Base-by-base conservation (phyloP, 495 filamentous ascomycete species). In the Talaromyces adpressus region DNA sequence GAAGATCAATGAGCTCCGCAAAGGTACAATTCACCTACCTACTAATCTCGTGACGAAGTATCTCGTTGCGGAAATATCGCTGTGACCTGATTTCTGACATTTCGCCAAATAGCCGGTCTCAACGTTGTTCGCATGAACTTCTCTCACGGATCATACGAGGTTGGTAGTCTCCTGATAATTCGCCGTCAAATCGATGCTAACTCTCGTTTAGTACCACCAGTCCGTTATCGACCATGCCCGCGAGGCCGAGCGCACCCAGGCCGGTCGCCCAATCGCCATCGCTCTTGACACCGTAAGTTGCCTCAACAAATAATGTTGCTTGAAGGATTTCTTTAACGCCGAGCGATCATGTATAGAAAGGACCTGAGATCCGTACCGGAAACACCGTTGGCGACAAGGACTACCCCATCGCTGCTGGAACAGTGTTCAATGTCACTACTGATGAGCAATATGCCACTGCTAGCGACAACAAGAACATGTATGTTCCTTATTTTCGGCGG, bases 91-190 rank as follows among this genome's bases (percentile, higher is more conserved):
- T 56, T 27, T 14, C 36, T 41, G 36, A 41, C 36, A 16, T 16
- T 62, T 64, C 36, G 49, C n/a, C 57, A 57, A 57, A 65, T 64
- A 88, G 88, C 87, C 66, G 94, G 94, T 75, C 86, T 97, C 66
- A 97, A 97, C 77, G 92, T 98, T 65, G 94, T 97, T 66, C 95
- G 94, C 75, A 95, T 97, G 92, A 98, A 98, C 86, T 98, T 98
- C 77, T 97, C 93, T 66, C 94, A 98, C 76, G 94, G 94, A 69
- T 89, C 90, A 68, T 92, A 98, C 77, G 93, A 95, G 77, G 85
- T 88, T 72, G 65, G 74, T 68, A 70, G 70, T 59, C 70, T 69
- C 66, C 53, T 25, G 22, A 53, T 59, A 36, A 51, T 61, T 68
- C 61, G 64, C 29, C 52, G 57, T 53, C 59, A 63, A 27, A 57